Evolutionary conservation across 2,329 filamentous ascomycete species (phyloP).

Genomic region (Trichoderma cornu-damae): DNA sequence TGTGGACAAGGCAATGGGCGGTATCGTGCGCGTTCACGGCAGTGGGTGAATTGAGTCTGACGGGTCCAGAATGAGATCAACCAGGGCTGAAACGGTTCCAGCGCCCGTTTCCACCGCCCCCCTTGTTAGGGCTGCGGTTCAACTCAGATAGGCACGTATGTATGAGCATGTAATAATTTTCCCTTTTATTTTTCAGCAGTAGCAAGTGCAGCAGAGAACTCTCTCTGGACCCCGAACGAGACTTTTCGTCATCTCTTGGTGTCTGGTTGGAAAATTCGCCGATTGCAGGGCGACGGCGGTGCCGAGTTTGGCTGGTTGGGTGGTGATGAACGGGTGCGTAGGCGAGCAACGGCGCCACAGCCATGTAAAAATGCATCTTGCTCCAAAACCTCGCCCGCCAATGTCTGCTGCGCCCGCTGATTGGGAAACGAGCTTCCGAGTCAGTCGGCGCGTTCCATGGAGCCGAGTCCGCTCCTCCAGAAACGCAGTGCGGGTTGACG

Average conservation of each 20-base stretch:
- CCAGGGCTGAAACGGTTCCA: slow-evolving; percentile 9
- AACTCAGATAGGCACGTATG: background rate
- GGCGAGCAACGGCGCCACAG: background rate
- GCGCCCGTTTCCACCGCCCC: slow-evolving; percentile 10
- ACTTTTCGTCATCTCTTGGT: background rate
- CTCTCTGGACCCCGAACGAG: background rate
- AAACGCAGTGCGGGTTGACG: background rate
- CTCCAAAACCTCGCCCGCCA: background rate
- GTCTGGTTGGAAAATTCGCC: background rate
- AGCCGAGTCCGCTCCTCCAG: background rate
- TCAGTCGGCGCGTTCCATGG: slow-evolving; percentile 6
- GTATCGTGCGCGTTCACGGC: background rate
- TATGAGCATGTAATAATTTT: background rate
- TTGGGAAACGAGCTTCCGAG: background rate
- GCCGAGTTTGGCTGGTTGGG: background rate
- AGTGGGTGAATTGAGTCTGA: slow-evolving; percentile 11
- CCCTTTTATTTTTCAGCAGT: no score
- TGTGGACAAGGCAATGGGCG: background rate
- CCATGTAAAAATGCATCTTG: background rate
- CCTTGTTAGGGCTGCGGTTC: slow-evolving; percentile 10
- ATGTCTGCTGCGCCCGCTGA: slow-evolving; percentile 1
- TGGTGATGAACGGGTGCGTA: background rate
- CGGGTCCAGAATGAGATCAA: background rate
- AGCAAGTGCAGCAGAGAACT: no score
- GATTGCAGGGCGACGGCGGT: background rate